Evolutionary conservation across 345 rosid genomes (phyloP).

Genomic region (Angophora floribunda): DNA sequence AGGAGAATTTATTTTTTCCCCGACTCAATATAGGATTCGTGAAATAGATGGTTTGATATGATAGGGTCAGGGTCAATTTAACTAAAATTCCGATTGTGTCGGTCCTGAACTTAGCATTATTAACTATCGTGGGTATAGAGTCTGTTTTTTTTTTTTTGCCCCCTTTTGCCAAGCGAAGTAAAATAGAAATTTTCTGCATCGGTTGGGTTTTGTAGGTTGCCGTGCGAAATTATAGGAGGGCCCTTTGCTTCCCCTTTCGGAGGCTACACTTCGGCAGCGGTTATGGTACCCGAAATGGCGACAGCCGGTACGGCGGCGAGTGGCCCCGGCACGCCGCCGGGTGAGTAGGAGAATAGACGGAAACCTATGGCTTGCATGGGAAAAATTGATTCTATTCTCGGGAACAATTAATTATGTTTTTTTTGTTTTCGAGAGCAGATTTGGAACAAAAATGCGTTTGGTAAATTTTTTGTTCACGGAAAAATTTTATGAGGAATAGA

Average conservation of each 20-base stretch:
- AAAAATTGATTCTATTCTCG: too few relatives aligned
- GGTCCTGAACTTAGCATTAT: neutral
- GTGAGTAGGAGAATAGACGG: neutral
- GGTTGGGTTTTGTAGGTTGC: neutral
- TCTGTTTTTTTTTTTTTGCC: neutral
- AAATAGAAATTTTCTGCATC: neutral
- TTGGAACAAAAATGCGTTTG: too few relatives aligned
- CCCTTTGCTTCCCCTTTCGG: neutral
- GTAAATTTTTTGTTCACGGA: too few relatives aligned
- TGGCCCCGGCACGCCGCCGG: neutral
- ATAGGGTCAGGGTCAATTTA: accelerated
- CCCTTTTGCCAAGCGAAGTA: neutral
- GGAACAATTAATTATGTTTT: too few relatives aligned
- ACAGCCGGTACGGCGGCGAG: neutral
- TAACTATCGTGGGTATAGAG: neutral
- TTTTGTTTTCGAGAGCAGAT: too few relatives aligned
- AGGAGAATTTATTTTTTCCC: neutral
- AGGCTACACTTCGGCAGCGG: neutral
- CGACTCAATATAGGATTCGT: neutral
- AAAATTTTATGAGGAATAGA: too few relatives aligned
- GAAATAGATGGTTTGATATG: neutral
- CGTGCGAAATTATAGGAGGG: neutral
- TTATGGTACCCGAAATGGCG: neutral
- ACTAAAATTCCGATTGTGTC: neutral
- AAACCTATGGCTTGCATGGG: neutral